phyloP scores from a whole-genome alignment of 2,329 filamentous ascomycete genomes.

The Leptographium wingfieldii region DNA sequence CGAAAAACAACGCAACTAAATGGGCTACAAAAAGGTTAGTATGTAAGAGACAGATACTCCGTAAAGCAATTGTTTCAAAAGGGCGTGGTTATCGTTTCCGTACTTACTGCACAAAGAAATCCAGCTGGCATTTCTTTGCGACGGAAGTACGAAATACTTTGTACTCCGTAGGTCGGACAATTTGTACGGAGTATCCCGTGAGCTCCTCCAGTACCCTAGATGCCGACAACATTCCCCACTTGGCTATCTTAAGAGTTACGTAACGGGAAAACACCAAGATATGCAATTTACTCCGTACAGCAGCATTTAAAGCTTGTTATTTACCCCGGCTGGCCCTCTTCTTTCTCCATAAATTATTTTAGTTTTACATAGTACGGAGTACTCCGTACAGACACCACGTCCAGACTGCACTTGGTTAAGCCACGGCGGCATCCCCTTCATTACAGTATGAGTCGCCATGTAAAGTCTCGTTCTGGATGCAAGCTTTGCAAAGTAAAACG shows the following conservation, averaged over 20 bases:
- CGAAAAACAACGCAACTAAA: too few species aligned
- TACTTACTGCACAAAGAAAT: too few species aligned
- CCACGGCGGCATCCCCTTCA: not conserved
- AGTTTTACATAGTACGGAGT: too few species aligned
- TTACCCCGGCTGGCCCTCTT: not conserved
- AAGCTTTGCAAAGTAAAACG: slow-evolving; percentile 9
- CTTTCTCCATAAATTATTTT: not conserved
- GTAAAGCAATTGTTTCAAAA: too few species aligned
- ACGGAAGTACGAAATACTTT: too few species aligned
- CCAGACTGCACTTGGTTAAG: not conserved
- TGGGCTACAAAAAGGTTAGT: too few species aligned
- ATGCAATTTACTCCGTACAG: not conserved
- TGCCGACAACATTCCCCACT: not conserved
- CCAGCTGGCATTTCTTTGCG: too few species aligned
- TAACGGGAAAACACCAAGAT: not conserved
- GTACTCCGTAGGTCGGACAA: too few species aligned
- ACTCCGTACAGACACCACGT: too few species aligned
- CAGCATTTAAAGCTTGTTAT: not conserved
- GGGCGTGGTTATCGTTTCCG: too few species aligned
- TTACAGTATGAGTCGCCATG: slow-evolving; percentile 9
- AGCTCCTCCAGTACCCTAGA: not conserved
- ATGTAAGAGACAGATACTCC: too few species aligned
- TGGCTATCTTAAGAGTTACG: not conserved
- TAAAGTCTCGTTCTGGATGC: slow-evolving; percentile 12
- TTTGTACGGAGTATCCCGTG: too few species aligned